Base-by-base conservation (phyloP, 768 basidiomycete species). In the Termitomyces sp. region DNA sequence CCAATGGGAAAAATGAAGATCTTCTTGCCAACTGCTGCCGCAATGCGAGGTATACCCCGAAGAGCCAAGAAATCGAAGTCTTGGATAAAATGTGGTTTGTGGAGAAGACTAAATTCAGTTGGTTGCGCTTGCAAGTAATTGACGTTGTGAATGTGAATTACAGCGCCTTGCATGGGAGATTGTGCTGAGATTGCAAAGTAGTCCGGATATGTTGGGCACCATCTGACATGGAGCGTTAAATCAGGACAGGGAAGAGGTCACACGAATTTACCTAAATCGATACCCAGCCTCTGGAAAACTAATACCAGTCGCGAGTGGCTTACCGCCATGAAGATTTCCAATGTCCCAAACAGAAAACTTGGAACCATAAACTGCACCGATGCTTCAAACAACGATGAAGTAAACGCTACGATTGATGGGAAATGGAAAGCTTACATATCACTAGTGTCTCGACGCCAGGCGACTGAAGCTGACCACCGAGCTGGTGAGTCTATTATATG, bases 341-440 rank as follows among this genome's bases (percentile, higher is more conserved):
- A 89, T 77, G 67, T 93, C 87, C 92, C 92, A 93, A 20, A 93
- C 69, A 16, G 84, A 80, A 68, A 89, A 91, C 54, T 77, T 79
- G n/a, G 83, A 75, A 9, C 88, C 88, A 67, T 85, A 91, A 23
- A 83, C 82, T 33, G 86, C 87, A 43, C 92, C 92, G 48, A 93
- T 79, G 55, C 91, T 93, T 59, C 8, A 41, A 56, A 54, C n/a
- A 43, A 30, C 20, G 7, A 16, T 40, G 3, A 54, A 13, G 28
- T 30, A 28, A 14, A 41, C 6, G 28, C 28, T 12, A n/a, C 28
- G 28, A 43, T 36, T 43, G 13, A 41, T 35, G 33, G 23, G 60
- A 62, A 55, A 28, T 40, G n/a, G 50, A 40, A 84, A 35, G 3
- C 63, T 49, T 72, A 91, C 91, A 92, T 82, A 66, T 93, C 85